These are phyloP conservation scores for Pseudohalonectria lignicola DNA, from an alignment of 2,329 filamentous ascomycete genomes.

Conservation along the genomic window DNA sequence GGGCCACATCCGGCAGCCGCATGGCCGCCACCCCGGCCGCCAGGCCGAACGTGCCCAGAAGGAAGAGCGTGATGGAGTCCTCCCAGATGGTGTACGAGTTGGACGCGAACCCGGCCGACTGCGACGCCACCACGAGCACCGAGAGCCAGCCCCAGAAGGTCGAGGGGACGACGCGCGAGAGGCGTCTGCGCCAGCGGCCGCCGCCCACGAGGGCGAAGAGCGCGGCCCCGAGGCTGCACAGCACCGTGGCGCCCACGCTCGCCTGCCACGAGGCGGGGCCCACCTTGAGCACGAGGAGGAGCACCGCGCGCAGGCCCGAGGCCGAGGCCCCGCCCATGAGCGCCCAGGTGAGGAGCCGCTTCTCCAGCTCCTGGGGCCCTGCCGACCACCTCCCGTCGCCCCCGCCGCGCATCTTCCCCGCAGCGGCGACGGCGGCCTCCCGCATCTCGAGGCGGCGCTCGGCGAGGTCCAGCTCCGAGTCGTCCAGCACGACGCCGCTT, in stretches of 20 bases:
- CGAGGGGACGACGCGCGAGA: conserved; percentile 51
- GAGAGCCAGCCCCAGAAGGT: conserved; percentile 85
- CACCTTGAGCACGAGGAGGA: conserved; percentile 16
- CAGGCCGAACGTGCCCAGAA: conserved; percentile 78
- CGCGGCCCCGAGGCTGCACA: conserved; percentile 31
- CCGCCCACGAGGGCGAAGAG: conserved; percentile 28
- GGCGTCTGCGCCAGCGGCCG: conserved; percentile 24
- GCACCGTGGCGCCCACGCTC: conserved; percentile 26
- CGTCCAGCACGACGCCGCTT: conserved; percentile 34
- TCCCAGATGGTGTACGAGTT: conserved; percentile 99
- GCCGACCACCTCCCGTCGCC: not conserved
- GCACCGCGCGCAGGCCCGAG: conserved; percentile 19
- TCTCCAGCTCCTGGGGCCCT: not conserved
- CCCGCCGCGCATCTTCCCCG: not conserved
- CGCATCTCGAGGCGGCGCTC: conserved; percentile 44
- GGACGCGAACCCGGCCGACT: conserved; percentile 89
- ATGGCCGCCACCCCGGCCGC: conserved; percentile 66
- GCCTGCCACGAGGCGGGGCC: conserved; percentile 22
- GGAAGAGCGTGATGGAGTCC: conserved; percentile 86
- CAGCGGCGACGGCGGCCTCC: conserved; percentile 18
- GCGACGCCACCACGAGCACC: conserved; percentile 67
- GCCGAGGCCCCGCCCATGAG: conserved; percentile 9
- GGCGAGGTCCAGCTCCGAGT: conserved; percentile 46
- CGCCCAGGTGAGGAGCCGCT: not conserved
- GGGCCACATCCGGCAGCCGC: conserved; percentile 53